phyloP scores from a whole-genome alignment of 352 stramenopile species.

The Pythium pectinolyticum region DNA sequence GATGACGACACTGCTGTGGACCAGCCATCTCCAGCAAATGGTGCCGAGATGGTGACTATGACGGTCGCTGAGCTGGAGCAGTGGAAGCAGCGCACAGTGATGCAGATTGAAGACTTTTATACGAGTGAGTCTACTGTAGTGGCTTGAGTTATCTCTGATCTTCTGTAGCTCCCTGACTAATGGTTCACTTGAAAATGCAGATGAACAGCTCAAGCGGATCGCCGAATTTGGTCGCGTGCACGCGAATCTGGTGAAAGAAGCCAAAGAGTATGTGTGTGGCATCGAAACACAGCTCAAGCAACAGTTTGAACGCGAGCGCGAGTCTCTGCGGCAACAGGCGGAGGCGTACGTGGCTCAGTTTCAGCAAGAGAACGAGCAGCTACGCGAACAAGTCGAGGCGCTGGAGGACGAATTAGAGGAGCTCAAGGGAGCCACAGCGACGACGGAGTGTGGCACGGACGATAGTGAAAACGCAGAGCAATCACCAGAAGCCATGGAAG shows the following conservation, averaged over 20 bases:
- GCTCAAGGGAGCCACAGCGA: not conserved
- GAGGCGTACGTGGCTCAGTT: conserved; percentile 56
- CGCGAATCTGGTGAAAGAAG: conserved; percentile 61
- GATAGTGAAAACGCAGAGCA: not conserved
- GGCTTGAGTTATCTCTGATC: too few relatives aligned
- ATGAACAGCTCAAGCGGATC: conserved; percentile 79
- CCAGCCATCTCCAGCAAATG: too few relatives aligned
- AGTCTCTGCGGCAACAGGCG: conserved; percentile 42
- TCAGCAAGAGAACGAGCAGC: conserved; percentile 41
- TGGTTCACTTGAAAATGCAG: conserved; percentile 24
- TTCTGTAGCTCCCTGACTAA: too few relatives aligned
- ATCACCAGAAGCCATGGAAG: not conserved
- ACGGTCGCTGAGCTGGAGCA: conserved; percentile 48
- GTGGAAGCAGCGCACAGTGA: conserved; percentile 59
- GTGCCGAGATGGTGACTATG: conserved; percentile 41
- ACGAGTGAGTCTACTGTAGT: conserved; percentile 39
- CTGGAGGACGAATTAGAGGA: conserved; percentile 34
- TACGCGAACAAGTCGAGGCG: conserved; percentile 28
- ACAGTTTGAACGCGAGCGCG: conserved; percentile 53
- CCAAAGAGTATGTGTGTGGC: conserved; percentile 61
- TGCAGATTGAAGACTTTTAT: conserved; percentile 69
- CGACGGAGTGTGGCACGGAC: not conserved
- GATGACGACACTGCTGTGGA: too few relatives aligned
- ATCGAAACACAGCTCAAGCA: conserved; percentile 52
- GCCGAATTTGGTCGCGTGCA: conserved; percentile 74